Percentiles rank a stretch among this genome's conserved stretches.
phyloP scores from a whole-genome alignment of 441 rosid species.

The Adansonia madagascariensis region DNA sequence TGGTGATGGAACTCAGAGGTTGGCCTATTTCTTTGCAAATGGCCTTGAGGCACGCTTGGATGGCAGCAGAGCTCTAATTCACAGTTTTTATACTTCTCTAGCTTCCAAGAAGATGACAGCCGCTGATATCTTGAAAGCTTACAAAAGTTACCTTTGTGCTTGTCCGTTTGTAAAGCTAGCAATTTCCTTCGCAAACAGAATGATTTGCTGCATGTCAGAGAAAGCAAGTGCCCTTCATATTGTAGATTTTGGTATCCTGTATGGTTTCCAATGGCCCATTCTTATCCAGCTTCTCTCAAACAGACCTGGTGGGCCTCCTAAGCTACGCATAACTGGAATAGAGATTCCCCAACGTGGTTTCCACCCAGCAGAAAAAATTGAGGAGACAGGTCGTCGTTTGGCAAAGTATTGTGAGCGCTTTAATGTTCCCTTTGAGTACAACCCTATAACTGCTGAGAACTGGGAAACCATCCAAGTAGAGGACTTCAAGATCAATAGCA shows the following conservation, averaged over 20 bases:
- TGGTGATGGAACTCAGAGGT: conserved; percentile 74
- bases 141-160: conserved; percentile 48
- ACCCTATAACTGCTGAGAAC: conserved; percentile 53
- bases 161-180: conserved; percentile 64
- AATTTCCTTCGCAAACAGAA: conserved; percentile 49
- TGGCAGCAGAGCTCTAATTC: conserved; percentile 48
- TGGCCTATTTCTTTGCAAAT: conserved; percentile 79
- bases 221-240: conserved; percentile 65
- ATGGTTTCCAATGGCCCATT: conserved; percentile 85
- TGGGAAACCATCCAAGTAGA: conserved; percentile 65
- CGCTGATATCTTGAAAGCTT: conserved; percentile 69
- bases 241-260: conserved; percentile 72
- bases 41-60: conserved; percentile 83
- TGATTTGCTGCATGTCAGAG: conserved; percentile 51
- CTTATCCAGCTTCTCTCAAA: conserved; percentile 59
- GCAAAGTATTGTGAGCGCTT: conserved; percentile 68
- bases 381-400: conserved; percentile 72
- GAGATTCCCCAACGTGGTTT: conserved; percentile 74
- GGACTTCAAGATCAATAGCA: conserved; percentile 53
- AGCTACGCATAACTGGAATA: conserved; percentile 77
- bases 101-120: conserved; percentile 46
- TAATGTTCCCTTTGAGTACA: conserved; percentile 68
- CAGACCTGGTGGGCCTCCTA: conserved; percentile 48
- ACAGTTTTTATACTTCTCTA: conserved; percentile 36
- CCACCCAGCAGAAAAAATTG: conserved; percentile 61